Conservation (phyloP, 2,329 filamentous ascomycete species). For the Blastomyces gilchristii region DNA sequence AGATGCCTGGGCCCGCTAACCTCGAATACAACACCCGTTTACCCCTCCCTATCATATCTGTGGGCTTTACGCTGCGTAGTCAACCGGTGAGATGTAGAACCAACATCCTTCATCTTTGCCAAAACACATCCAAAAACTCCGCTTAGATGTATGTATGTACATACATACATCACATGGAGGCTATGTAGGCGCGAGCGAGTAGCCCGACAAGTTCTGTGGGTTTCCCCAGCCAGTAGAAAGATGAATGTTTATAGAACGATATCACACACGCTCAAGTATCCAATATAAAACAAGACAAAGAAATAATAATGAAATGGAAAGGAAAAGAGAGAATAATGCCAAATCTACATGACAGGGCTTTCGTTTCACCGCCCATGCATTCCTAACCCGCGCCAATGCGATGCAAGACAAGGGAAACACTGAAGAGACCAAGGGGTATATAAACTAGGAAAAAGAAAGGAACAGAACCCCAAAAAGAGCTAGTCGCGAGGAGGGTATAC, state of each 20-base stretch:
- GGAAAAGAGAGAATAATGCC: neutral
- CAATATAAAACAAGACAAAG: neutral
- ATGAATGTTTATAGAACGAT: neutral
- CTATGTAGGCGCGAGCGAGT: neutral
- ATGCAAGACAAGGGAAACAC: constrained; percentile 3
- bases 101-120: neutral
- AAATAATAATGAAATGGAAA: neutral
- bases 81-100: neutral
- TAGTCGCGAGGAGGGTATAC: constrained; percentile 1
- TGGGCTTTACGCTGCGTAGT: neutral
- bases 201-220: neutral
- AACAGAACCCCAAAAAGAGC: constrained; percentile 2
- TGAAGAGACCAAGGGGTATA: neutral
- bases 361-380: neutral
- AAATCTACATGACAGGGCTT: neutral
- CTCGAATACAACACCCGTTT: neutral
- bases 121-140: neutral
- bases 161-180: neutral
- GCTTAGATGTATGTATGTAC: neutral
- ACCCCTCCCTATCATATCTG: neutral
- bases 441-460: neutral
- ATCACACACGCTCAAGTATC: too few species aligned
- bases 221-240: neutral
- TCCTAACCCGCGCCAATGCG: neutral
- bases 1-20: too few species aligned